A percentile compares a stretch with the other conserved stretches of the same genome.
These are phyloP conservation scores for Bonia amplexicaulis DNA, from an alignment of 176 grass and related monocot genomes.

Conservation along the genomic window DNA sequence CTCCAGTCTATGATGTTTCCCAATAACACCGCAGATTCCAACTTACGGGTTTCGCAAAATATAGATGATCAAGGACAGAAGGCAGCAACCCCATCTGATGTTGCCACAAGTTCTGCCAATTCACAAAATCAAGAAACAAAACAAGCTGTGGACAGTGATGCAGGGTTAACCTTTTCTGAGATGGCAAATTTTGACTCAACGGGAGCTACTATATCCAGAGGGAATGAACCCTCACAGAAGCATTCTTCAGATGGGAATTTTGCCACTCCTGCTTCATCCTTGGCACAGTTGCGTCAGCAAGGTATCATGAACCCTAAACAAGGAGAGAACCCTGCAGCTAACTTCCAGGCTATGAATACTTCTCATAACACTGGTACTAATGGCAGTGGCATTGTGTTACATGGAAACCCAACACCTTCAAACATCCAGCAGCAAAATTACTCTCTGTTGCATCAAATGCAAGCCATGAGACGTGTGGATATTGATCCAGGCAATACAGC, in stretches of 20 bases:
- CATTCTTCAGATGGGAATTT: constrained; percentile 43
- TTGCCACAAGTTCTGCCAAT: constrained; percentile 57
- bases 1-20: constrained; percentile 87
- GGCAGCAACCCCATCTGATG: constrained; percentile 52
- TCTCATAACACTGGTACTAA: constrained; percentile 32
- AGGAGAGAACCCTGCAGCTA: constrained; percentile 39
- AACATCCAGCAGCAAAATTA: constrained; percentile 72
- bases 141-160: constrained; percentile 41
- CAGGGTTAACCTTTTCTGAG: constrained; percentile 39
- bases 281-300: constrained; percentile 55
- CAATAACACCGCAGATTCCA: constrained; percentile 40
- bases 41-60: constrained; percentile 55
- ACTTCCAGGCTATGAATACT: constrained; percentile 42
- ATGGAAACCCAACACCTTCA: constrained; percentile 55
- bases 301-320: constrained; percentile 47
- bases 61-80: constrained; percentile 58
- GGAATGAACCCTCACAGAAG: constrained; percentile 48
- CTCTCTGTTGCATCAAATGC: constrained; percentile 78
- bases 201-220: constrained; percentile 34
- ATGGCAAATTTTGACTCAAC: constrained; percentile 41
- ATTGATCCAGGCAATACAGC: constrained; percentile 48
- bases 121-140: constrained; percentile 71
- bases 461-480: constrained; percentile 59
- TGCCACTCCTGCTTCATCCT: constrained; percentile 41
- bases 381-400: constrained; percentile 41